Base-by-base conservation (phyloP, 1,139 yeast species). In the Geotrichum histeridarum region DNA sequence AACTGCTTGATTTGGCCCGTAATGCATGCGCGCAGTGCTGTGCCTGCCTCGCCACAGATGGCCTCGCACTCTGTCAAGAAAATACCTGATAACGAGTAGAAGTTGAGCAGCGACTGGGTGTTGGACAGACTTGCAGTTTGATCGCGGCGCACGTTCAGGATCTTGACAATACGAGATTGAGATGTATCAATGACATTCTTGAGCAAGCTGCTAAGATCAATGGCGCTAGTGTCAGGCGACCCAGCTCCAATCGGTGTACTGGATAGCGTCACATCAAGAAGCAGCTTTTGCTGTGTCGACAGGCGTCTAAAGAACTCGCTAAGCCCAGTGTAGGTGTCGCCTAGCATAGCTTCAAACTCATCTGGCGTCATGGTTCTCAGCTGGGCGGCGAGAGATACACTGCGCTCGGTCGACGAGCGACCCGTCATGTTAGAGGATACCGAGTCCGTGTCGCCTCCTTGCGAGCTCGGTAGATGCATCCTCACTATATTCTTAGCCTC, bases 11-110 rank as follows among this genome's bases (percentile, higher is more conserved):
- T 76, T 61, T 88, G 96, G 49, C 78, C 77, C n/a, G 78, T 79
- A 18, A 88, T 70, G 68, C 84, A 80, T 54, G 83, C 88, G 54
- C 84, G 80, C 47, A 91, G 72, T 14, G 80, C 81, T 1, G 81
- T 77, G 14, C 80, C 77, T 44, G 81, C 78, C 32, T 83, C 83
- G 0, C 96, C 97, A 47, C 89, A 83, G 7, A 91, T 81, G 12
- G 83, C 76, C 67, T 93, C 99, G 68, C 96, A 88, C 66, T 89
- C 96, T 51, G 81, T 81, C 39, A 90, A 73, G 65, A 90, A 91
- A 27, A 84, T 76, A 1, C 84, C 79, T 50, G 84, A 81, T 18
- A 87, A 73, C 2, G 86, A 76, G 68, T 84, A 88, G 50, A 89
- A 77, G 55, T 82, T 74, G 54, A 87, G 67, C 67, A 90, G 89